These are phyloP conservation scores for Gossypium schwendimanii DNA, from an alignment of 441 rosid genomes.

Conservation along the genomic window DNA sequence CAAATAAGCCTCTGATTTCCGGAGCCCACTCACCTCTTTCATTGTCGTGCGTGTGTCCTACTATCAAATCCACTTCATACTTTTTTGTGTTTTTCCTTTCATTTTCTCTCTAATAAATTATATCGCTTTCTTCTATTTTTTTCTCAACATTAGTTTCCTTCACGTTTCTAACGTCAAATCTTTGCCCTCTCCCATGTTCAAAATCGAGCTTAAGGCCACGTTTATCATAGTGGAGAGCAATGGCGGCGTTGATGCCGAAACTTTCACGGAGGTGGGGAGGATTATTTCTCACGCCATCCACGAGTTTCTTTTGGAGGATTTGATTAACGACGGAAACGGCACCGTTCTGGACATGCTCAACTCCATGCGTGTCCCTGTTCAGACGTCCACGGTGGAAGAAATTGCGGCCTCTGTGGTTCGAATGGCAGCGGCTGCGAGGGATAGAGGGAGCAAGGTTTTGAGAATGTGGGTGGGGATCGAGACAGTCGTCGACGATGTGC, in stretches of 20 bases:
- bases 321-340: not conserved
- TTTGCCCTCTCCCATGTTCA: not conserved
- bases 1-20: too few relatives aligned
- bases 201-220: not conserved
- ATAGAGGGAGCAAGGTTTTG: not conserved
- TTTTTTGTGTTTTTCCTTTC: not conserved
- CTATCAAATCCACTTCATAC: not conserved
- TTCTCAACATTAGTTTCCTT: not conserved
- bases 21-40: not conserved
- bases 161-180: not conserved
- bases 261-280: not conserved
- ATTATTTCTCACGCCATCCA: not conserved
- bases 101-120: not conserved
- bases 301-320: not conserved
- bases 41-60: not conserved
- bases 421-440: not conserved
- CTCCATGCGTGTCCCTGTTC: not conserved
- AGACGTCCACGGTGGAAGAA: not conserved
- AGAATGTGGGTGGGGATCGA: not conserved
- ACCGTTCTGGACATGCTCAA: conserved; percentile 1
- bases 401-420: not conserved
- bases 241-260: not conserved
- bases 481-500: not conserved
- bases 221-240: not conserved
- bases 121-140: not conserved